Base-by-base conservation (phyloP, 2,329 filamentous ascomycete species). In the Claviceps arundinis region DNA sequence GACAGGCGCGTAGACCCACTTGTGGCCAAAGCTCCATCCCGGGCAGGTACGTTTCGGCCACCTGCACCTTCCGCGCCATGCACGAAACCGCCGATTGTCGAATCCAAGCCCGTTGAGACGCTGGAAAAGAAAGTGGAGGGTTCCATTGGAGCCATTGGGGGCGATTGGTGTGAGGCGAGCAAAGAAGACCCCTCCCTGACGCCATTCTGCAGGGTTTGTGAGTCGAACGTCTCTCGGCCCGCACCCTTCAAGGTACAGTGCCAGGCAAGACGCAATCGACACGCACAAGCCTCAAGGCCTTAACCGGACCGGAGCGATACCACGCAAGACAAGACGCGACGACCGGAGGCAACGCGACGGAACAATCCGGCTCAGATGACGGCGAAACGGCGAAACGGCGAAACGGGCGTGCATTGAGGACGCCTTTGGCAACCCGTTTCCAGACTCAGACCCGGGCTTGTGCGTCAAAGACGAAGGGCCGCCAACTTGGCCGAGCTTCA, bases 161-260 rank as follows among this genome's bases (percentile, higher is more conserved):
- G 42, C 13, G 22, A 26, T 44, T 26, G 2, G 30, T 34, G 30
- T 34, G 30, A 50, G 49, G 13, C 49, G 41, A 46, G 14, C 22
- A n/a, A 5, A 34, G 30, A 11, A 34, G 30, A 30, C 13, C 19
- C 37, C 37, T 26, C 37, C 37, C 37, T 14, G 30, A 37, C 19
- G 44, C 50, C 37, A 14, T 50, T 37, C 24, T 19, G 52, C 52
- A 54, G 34, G 52, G 52, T 47, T 54, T 48, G 52, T 54, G 52
- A 54, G 52, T 54, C 52, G 50, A 49, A 44, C 26, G 37, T 26
- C 34, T 17, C 34, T 53, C 48, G 52, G 48, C 48, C 52, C 43
- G 48, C 40, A 47, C 38, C 17, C 17, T 14, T 30, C 40, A 42
- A 24, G 24, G n/a, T 26, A 34, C 30, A 34, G 30, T 34, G 11